phyloP scores from a whole-genome alignment of 257 asterid species.

The Mitragyna speciosa region DNA sequence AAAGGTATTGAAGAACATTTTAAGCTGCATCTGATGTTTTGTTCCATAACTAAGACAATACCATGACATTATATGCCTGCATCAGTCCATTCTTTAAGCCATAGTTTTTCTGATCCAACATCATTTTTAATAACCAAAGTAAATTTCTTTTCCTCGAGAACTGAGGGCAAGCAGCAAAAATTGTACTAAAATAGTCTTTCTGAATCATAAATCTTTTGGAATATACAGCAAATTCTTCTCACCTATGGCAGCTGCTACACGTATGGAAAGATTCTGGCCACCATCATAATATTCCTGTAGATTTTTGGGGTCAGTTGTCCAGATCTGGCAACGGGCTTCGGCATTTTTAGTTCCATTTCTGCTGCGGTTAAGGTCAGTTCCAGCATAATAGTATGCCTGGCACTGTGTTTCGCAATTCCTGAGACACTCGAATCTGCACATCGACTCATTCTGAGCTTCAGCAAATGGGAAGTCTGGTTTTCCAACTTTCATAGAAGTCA shows the following conservation, averaged over 20 bases:
- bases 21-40: constrained; percentile 15
- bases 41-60: too few relatives aligned
- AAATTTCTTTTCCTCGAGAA: background rate
- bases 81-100: too few relatives aligned
- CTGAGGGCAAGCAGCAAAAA: background rate
- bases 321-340: constrained; percentile 23
- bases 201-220: background rate
- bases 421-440: constrained; percentile 31
- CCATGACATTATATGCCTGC: too few relatives aligned
- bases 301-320: constrained; percentile 20
- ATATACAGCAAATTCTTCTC: background rate
- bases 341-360: too few relatives aligned
- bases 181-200: background rate
- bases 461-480: background rate
- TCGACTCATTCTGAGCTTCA: background rate
- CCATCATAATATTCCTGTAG: constrained; percentile 14
- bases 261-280: constrained; percentile 24
- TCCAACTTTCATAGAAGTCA: constrained; percentile 1
- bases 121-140: background rate
- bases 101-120: background rate
- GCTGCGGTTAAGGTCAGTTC: background rate
- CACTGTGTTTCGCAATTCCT: constrained; percentile 14
- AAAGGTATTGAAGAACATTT: background rate
- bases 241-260: constrained; percentile 25
- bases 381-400: constrained; percentile 24